phyloP scores from a whole-genome alignment of 495 filamentous ascomycete genomes.

The Cercophora sp. region DNA sequence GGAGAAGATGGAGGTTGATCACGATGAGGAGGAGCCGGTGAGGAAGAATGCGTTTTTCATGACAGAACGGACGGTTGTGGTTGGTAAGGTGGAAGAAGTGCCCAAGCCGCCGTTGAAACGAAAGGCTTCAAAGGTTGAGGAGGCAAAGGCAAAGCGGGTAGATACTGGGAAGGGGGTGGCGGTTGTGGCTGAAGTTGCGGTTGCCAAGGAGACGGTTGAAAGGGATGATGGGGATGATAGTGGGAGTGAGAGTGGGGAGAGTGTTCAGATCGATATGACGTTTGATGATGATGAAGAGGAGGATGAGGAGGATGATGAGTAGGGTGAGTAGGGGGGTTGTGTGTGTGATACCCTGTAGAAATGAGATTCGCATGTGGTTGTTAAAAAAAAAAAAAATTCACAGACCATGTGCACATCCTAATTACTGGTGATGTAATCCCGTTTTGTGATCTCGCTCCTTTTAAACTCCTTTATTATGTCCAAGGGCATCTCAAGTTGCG shows the following conservation, averaged over 20 bases:
- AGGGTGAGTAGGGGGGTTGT: no score
- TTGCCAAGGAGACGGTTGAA: slow-evolving; percentile 46
- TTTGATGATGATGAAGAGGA: slow-evolving; percentile 24
- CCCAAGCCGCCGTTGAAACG: slow-evolving; percentile 36
- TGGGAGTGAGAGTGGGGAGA: slow-evolving; percentile 25
- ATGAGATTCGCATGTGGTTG: no score
- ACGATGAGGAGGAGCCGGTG: slow-evolving; percentile 19
- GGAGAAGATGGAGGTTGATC: slow-evolving; percentile 20
- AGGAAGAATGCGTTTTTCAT: slow-evolving; percentile 17
- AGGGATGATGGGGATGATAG: slow-evolving; percentile 18
- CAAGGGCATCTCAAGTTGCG: no score
- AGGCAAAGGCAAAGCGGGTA: slow-evolving; percentile 4
- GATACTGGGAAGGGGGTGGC: neutral
- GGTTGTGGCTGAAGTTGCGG: neutral
- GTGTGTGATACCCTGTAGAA: no score
- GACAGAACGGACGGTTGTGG: neutral
- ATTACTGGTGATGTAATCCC: no score
- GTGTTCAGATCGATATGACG: slow-evolving; percentile 28
- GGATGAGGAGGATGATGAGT: slow-evolving; percentile 4
- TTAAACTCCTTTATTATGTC: no score
- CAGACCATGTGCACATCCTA: no score
- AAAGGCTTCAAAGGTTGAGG: slow-evolving; percentile 24
- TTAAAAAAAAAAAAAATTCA: no score
- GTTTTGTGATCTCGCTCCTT: no score
- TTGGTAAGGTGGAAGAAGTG: neutral